Percentiles rank a stretch among this genome's conserved stretches.
phyloP scores from a whole-genome alignment of 257 asterid species.

The Capsicum chinense region DNA sequence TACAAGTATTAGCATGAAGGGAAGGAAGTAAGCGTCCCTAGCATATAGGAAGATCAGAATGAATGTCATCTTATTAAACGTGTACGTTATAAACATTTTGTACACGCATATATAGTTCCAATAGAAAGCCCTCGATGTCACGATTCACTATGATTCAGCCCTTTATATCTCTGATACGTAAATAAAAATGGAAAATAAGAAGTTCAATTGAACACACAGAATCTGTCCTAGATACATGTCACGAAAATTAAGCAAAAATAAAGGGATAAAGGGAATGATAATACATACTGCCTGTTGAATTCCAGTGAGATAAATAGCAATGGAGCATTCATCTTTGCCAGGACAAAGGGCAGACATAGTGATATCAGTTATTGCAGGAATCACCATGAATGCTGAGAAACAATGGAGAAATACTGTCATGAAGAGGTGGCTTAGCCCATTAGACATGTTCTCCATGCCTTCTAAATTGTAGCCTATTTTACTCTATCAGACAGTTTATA shows the following conservation, averaged over 20 bases:
- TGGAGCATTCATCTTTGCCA: conserved; percentile 74
- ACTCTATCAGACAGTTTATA: background rate
- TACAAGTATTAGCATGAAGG: background rate
- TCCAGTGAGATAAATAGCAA: conserved; percentile 88
- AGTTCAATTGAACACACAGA: background rate
- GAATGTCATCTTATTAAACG: background rate
- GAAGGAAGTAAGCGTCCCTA: background rate
- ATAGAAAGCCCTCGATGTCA: background rate
- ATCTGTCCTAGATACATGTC: background rate
- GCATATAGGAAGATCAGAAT: background rate
- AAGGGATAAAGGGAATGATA: background rate
- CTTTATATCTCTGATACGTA: background rate
- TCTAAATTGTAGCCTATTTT: background rate
- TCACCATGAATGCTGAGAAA: conserved; percentile 84
- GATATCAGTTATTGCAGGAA: conserved; percentile 86
- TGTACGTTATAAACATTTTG: too few species aligned
- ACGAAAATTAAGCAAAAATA: background rate
- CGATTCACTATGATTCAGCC: background rate
- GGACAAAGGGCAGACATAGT: conserved; percentile 88
- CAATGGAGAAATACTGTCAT: conserved; percentile 80
- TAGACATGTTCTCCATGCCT: conserved; percentile 39
- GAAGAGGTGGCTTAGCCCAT: conserved; percentile 84
- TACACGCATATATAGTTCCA: background rate
- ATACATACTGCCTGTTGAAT: conserved; percentile 73
- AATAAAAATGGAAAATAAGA: background rate